These are phyloP conservation scores for Histomonas meleagridis DNA, from an alignment of 208 protist species.

Conservation along the genomic window DNA sequence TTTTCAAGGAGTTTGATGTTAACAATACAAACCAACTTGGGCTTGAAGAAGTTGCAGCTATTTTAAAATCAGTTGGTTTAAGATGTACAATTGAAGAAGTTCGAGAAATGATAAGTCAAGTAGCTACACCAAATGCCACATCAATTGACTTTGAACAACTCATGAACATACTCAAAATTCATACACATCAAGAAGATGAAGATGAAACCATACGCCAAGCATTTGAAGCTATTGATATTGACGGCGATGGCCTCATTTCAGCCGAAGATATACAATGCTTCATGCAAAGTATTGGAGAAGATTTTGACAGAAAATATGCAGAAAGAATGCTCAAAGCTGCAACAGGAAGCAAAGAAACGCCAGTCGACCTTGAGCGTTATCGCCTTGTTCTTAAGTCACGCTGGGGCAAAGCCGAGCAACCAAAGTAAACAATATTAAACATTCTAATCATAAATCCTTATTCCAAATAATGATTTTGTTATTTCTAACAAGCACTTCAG, in stretches of 20 bases:
- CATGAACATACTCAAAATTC: background rate
- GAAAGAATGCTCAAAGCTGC: constrained; percentile 8
- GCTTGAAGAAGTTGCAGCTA: constrained; percentile 27
- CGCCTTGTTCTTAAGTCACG: background rate
- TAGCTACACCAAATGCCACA: background rate
- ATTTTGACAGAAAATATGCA: constrained; percentile 23
- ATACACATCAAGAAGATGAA: constrained; percentile 29
- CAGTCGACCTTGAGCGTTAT: background rate
- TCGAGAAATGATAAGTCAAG: background rate
- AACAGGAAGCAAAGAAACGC: background rate
- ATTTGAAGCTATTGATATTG: constrained; percentile 6
- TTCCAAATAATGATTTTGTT: too few species aligned
- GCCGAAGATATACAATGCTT: constrained; percentile 10
- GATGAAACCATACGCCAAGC: constrained; percentile 11
- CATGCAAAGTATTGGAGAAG: constrained; percentile 32
- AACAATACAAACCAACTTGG: constrained; percentile 3
- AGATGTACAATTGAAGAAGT: constrained; percentile 33
- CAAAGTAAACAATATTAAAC: too few species aligned
- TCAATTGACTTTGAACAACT: background rate
- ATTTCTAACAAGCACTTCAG: too few species aligned
- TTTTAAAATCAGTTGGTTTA: constrained; percentile 17
- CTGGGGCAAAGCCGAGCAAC: constrained; percentile 1
- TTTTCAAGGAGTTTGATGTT: background rate
- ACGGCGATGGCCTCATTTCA: constrained; percentile 28
- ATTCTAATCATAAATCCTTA: too few species aligned